Percentiles rank a stretch among this genome's conserved stretches.
Conservation (phyloP, 768 basidiomycete species). For the Calocera cornea region DNA sequence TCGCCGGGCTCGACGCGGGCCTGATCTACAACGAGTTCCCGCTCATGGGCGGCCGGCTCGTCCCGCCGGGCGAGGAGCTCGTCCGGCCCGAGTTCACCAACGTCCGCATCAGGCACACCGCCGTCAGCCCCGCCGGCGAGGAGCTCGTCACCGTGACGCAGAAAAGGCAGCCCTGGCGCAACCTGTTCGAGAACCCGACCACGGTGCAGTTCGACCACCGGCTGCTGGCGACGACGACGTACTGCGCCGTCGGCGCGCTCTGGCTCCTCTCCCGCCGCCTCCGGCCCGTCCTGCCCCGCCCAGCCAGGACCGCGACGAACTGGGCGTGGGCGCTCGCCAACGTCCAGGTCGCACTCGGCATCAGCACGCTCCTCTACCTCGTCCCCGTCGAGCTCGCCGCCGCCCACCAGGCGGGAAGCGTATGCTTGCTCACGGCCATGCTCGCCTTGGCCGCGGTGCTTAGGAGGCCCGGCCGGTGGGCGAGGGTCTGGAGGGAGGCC, state of each 20-base stretch:
- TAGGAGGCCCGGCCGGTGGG: conserved; percentile 53
- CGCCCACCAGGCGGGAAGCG: conserved; percentile 89
- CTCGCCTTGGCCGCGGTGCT: conserved; percentile 61
- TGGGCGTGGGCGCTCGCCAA: conserved; percentile 61
- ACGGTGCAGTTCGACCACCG: conserved; percentile 97
- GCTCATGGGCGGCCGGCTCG: conserved; percentile 76
- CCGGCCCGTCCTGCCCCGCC: conserved; percentile 42
- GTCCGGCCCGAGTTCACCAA: conserved; percentile 58
- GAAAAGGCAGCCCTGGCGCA: conserved; percentile 86
- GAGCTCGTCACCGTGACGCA: conserved; percentile 36
- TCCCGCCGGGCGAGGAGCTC: conserved; percentile 72
- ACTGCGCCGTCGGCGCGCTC: conserved; percentile 49
- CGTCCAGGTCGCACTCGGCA: conserved; percentile 63
- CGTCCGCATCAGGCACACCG: neutral
- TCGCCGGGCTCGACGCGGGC: conserved; percentile 94
- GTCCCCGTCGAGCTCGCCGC: conserved; percentile 89
- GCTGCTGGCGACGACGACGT: conserved; percentile 76
- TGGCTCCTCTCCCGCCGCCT: conserved; percentile 42
- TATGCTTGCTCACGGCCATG: conserved; percentile 71
- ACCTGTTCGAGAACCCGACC: conserved; percentile 92
- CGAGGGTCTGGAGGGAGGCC: conserved; percentile 27
- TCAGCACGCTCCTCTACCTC: conserved; percentile 76
- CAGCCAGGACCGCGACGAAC: conserved; percentile 40
- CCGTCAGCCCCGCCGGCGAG: neutral
- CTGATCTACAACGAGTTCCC: conserved; percentile 98